Evolutionary conservation across 495 filamentous ascomycete genomes (phyloP), one percentile per base, ranked within the genome.

Genomic region (Chaetomium cochliodes): DNA sequence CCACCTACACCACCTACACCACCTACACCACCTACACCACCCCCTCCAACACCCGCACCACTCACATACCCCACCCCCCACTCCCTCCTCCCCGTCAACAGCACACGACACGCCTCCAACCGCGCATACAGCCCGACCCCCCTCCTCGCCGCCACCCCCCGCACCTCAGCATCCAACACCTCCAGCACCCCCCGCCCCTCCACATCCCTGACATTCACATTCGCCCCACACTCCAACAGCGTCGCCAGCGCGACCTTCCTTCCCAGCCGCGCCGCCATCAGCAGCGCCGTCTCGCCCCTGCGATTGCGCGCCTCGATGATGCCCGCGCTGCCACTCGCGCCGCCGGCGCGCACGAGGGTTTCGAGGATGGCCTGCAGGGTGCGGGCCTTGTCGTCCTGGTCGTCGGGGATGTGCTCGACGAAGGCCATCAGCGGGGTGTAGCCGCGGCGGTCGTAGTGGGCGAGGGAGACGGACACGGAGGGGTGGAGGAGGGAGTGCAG

Each of bases 361-460:
- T 70, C 67, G 20, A 80, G 65, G 4, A 77, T 67, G 2, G 67
- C 28, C 3, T 70, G 67, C 25, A 76, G 65, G 4, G 71, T 73
- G 41, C 65, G 70, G 64, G 76, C 69, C 58, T 75, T 78, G 56
- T 78, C 75, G 61, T 80, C 76, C 33, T 76, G 70, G 9, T 77
- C 74, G 37, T 81, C 80, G 1, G 74, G 67, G 26, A 81, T 69
- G 56, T 80, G 70, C 25, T 65, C 59, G 41, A 80, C 72, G 53
- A 84, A 82, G 12, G 80, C 72, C 77, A 81, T 81, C 13, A 84
- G 70, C 0, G 77, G 74, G 0, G 81, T 81, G 58, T 71, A 69
- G 15, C 81, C 81, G 12, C 52, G 53, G 5, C 57, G 68, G 69
- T 81, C 76, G 63, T 81, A 81, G 44, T 78, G 73, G 55, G 79